Base-by-base conservation (phyloP, 2,329 filamentous ascomycete genomes). In the Myotisia sp. region DNA sequence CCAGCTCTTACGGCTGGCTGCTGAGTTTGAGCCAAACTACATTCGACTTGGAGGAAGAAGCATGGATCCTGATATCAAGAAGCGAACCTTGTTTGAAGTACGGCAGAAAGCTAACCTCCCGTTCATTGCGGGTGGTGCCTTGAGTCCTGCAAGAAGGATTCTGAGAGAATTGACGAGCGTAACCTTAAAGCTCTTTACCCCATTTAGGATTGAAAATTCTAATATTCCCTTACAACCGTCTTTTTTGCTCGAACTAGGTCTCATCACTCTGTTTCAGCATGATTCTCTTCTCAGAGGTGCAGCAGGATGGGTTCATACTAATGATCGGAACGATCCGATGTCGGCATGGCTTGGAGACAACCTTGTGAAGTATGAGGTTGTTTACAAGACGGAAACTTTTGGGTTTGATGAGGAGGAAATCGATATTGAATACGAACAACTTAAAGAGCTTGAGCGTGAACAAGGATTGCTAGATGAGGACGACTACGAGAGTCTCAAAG, bases 41-140 rank as follows among this genome's bases (percentile, higher is more conserved):
- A 59, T 78, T 31, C 69, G 77, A 6, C 56, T 82, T 6, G 84
- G 84, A 26, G 74, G 76, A 2, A 70, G 79, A 19, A 81, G 78
- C 12, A 69, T 72, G 33, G 76, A 81, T 39, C 56, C 63, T 1
- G 65, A 68, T 0, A 76, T 92, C 43, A 73, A 73, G 40, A 62
- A 70, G 34, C 68, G 73, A 9, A 84, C 74, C 0, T 47, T 92
- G 3, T 83, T 64, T 49, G 70, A 77, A 38, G 56, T 85, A 1
- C 67, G 70, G 12, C 47, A 52, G 8, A 48, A 43, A 3, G 44
- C 50, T 3, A 47, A 50, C 1, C 40, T 51, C 6, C 48, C 48
- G 5, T 48, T 45, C 6, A 44, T 67, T 6, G 44, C 52, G 16
- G 64, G 64, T 2, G 57, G 63, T 13, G 43, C 60, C 5, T 51